These are phyloP conservation scores for Xylariaceae sp. DNA, from an alignment of 2,329 filamentous ascomycete genomes.

Conservation along the genomic window DNA sequence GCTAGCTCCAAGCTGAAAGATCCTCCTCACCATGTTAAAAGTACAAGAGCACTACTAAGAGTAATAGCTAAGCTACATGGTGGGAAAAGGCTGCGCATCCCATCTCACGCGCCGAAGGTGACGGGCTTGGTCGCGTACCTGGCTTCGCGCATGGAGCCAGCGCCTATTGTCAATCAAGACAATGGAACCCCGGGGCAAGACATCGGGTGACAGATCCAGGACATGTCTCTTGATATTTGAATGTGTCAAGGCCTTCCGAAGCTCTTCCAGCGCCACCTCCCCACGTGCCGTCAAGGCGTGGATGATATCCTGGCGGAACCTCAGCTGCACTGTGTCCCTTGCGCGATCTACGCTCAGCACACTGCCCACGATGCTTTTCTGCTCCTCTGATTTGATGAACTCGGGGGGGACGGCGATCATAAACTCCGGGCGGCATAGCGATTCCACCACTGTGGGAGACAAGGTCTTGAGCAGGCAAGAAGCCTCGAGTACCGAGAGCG, in stretches of 20 bases:
- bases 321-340: background rate
- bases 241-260: background rate
- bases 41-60: too few species aligned
- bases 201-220: slow-evolving; percentile 1
- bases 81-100: slow-evolving; percentile 1
- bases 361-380: slow-evolving; percentile 23
- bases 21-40: too few species aligned
- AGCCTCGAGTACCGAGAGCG: slow-evolving; percentile 35
- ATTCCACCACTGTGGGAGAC: slow-evolving; percentile 17
- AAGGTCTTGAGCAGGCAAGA: slow-evolving; percentile 25
- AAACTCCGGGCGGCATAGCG: slow-evolving; percentile 28
- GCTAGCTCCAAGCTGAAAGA: too few species aligned
- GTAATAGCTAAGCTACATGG: background rate
- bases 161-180: slow-evolving; percentile 4
- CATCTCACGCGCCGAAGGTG: slow-evolving; percentile 3
- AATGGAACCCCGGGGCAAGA: background rate
- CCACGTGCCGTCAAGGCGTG: background rate
- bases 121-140: background rate
- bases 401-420: slow-evolving; percentile 31
- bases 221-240: background rate
- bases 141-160: slow-evolving; percentile 4
- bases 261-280: slow-evolving; percentile 1
- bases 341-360: slow-evolving; percentile 15
- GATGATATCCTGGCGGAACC: slow-evolving; percentile 1
- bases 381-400: slow-evolving; percentile 25